phyloP scores from a whole-genome alignment of 2,329 filamentous ascomycete genomes.

The Epichloe sylvatica region DNA sequence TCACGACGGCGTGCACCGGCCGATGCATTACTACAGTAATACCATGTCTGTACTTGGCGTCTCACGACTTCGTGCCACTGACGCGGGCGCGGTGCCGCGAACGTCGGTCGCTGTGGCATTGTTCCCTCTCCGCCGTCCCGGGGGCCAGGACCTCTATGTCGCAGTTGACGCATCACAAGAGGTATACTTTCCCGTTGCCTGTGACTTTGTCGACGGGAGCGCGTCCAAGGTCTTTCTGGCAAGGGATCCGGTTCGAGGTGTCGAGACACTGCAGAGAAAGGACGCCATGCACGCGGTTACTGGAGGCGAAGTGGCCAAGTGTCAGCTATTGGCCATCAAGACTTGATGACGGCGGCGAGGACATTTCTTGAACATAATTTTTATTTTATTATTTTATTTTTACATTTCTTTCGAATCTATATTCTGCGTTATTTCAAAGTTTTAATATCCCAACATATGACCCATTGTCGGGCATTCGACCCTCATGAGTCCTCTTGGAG shows the following conservation, averaged over 20 bases:
- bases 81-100: slow-evolving; percentile 8
- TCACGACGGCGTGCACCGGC: slow-evolving; percentile 11
- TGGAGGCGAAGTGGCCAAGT: slow-evolving; percentile 12
- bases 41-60: slow-evolving; percentile 19
- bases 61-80: slow-evolving; percentile 15
- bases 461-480: no score
- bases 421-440: no score
- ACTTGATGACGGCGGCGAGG: background rate
- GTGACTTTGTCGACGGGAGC: slow-evolving; percentile 12
- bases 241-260: slow-evolving; percentile 11
- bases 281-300: slow-evolving; percentile 15
- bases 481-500: no score
- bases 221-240: slow-evolving; percentile 17
- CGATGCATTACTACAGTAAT: slow-evolving; percentile 21
- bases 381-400: background rate
- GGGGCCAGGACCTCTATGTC: slow-evolving; percentile 9
- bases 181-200: slow-evolving; percentile 17
- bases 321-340: slow-evolving; percentile 3
- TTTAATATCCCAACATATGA: no score
- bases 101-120: slow-evolving; percentile 10
- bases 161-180: slow-evolving; percentile 10
- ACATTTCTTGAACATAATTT: background rate
- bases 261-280: slow-evolving; percentile 11
- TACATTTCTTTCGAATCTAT: background rate
- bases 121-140: slow-evolving; percentile 7